Percentiles rank a stretch among this genome's conserved stretches.
phyloP scores from a whole-genome alignment of 371 early-diverging fungal species.

The Chytridiales sp. region DNA sequence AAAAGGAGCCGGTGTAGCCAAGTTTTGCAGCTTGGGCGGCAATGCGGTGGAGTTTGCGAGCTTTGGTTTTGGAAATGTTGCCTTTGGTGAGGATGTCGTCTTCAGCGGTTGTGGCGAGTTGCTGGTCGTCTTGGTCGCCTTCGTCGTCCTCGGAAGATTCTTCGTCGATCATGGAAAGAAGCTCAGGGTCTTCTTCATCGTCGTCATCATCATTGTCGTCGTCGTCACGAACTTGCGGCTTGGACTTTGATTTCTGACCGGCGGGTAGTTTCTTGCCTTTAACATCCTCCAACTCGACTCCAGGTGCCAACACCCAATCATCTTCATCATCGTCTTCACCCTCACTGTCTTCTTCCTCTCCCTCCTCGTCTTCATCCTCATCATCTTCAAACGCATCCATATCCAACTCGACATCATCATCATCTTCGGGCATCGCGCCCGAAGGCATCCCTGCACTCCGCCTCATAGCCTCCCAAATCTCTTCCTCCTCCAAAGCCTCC shows the following conservation, averaged over 20 bases:
- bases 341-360: conserved; percentile 59
- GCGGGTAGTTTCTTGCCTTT: conserved; percentile 27
- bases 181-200: conserved; percentile 69
- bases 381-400: conserved; percentile 67
- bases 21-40: conserved; percentile 33
- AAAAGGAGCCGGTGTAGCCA: conserved; percentile 47
- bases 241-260: conserved; percentile 27
- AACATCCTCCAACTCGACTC: conserved; percentile 46
- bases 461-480: conserved; percentile 54
- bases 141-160: conserved; percentile 32
- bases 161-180: conserved; percentile 41
- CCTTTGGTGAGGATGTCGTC: conserved; percentile 66
- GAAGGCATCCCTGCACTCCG: conserved; percentile 29
- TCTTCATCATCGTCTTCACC: conserved; percentile 63
- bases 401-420: conserved; percentile 72
- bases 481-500: conserved; percentile 54
- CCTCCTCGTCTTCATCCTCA: conserved; percentile 60
- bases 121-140: conserved; percentile 15
- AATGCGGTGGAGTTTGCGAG: conserved; percentile 22
- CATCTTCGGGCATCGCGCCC: conserved; percentile 41
- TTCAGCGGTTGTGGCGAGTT: conserved; percentile 38
- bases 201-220: conserved; percentile 54
- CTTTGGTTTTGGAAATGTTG: conserved; percentile 9
- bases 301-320: conserved; percentile 67
- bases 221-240: conserved; percentile 53